A percentile compares a stretch with the other conserved stretches of the same genome.
phyloP scores from a whole-genome alignment of 345 rosid species.

The Syzygium aromaticum region DNA sequence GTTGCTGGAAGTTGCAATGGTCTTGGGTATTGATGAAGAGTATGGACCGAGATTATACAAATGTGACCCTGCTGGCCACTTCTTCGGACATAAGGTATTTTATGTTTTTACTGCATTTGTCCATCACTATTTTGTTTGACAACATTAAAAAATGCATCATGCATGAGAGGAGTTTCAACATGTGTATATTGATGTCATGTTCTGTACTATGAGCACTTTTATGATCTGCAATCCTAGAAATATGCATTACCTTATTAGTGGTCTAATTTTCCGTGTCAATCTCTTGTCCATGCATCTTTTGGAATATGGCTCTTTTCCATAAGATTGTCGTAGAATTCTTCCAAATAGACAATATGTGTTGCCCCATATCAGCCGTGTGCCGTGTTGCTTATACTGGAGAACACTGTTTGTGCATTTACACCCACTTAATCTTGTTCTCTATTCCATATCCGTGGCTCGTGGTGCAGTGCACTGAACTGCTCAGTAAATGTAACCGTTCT shows the following conservation, averaged over 20 bases:
- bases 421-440: background rate
- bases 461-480: background rate
- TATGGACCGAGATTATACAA: conserved; percentile 85
- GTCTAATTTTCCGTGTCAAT: background rate
- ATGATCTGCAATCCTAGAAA: background rate
- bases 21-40: conserved; percentile 95
- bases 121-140: background rate
- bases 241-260: background rate
- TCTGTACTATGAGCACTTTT: background rate
- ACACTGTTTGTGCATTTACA: background rate
- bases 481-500: background rate
- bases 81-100: conserved; percentile 91
- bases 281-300: background rate
- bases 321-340: background rate
- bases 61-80: conserved; percentile 99
- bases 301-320: background rate
- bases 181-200: background rate
- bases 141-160: background rate
- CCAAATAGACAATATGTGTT: background rate
- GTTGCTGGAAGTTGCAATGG: conserved; percentile 73
- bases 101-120: background rate
- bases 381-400: background rate
- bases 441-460: background rate
- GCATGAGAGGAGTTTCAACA: background rate
- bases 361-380: background rate